Base-by-base conservation (phyloP, 495 filamentous ascomycete genomes). In the Ramalina intermedia region DNA sequence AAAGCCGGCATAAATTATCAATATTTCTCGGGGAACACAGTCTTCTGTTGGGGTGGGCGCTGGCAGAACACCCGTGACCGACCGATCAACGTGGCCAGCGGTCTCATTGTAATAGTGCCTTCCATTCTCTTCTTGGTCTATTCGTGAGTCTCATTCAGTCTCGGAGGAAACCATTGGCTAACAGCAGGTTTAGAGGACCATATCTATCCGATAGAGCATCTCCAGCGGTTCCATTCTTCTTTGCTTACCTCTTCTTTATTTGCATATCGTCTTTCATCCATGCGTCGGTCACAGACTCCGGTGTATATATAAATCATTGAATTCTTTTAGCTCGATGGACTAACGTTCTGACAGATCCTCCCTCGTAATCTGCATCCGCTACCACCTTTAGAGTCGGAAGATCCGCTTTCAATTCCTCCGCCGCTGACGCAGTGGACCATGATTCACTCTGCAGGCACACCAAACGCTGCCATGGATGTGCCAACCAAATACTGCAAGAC, bases 401-500 rank as follows among this genome's bases (percentile, higher is more conserved):
- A 96, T 59, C 85, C 88, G 6, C 68, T 91, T 37, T 69, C 79
- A 27, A 61, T 91, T 37, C 87, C 84, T 2, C 91, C 90, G 24
- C 80, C 87, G 13, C 86, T 80, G 1, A 95, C 84, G 47, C 83
- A 87, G 55, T 98, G 91, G 91, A 81, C 84, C 4, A 78, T 89
- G 67, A 82, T 96, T 50, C 84, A 86, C 52, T 82, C 88, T 6
- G 72, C 82, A 17, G 81, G 75, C 8, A 78, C 81, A 5, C 68
- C 69, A 12, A 80, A 80, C 20, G 81, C 85, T 8, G 86, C 85
- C 7, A 94, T 98, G 83, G 91, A 96, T 60, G 89, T 98, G 16
- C 91, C 91, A 0, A 87, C 86, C 49, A 98, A 98, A 64, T 96
- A 91, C 64, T 98, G 91, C 71, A 93, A 87, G 62, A 90, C 87